Conservation (phyloP, 192 early-diverging fungal species). For the Thamnidium elegans region DNA sequence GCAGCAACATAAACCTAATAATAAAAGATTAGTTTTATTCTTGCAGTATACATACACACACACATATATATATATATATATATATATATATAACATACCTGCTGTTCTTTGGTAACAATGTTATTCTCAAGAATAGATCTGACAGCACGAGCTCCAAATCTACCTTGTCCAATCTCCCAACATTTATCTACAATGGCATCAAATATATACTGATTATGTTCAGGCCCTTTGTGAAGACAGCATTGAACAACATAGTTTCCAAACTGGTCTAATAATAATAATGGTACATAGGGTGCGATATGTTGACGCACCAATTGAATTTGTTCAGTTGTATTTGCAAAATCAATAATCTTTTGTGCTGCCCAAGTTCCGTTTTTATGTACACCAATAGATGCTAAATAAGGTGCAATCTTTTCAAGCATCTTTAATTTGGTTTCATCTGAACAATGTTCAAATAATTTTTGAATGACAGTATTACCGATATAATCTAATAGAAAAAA, state of each 20-base stretch:
- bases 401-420: constrained; percentile 71
- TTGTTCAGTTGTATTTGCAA: constrained; percentile 68
- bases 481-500: constrained; percentile 69
- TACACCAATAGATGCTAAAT: constrained; percentile 87
- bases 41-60: too few relatives aligned
- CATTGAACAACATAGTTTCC: constrained; percentile 99
- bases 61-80: not conserved
- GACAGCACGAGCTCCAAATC: constrained; percentile 94
- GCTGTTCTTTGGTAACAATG: constrained; percentile 78
- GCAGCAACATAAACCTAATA: constrained; percentile 83
- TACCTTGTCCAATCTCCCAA: constrained; percentile 83
- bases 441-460: constrained; percentile 78
- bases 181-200: constrained; percentile 88
- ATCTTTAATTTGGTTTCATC: constrained; percentile 70
- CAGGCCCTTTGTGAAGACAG: constrained; percentile 77
- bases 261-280: constrained; percentile 92
- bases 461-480: constrained; percentile 94
- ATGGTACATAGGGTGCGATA: constrained; percentile 72
- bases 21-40: too few relatives aligned
- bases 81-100: constrained; percentile 33
- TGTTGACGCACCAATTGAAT: constrained; percentile 57
- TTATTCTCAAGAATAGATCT: constrained; percentile 89
- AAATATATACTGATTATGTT: constrained; percentile 92
- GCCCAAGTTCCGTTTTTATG: constrained; percentile 99
- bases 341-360: constrained; percentile 94